These are phyloP conservation scores for Trifolium subterraneum DNA, from an alignment of 306 rosid genomes.

Conservation along the genomic window DNA sequence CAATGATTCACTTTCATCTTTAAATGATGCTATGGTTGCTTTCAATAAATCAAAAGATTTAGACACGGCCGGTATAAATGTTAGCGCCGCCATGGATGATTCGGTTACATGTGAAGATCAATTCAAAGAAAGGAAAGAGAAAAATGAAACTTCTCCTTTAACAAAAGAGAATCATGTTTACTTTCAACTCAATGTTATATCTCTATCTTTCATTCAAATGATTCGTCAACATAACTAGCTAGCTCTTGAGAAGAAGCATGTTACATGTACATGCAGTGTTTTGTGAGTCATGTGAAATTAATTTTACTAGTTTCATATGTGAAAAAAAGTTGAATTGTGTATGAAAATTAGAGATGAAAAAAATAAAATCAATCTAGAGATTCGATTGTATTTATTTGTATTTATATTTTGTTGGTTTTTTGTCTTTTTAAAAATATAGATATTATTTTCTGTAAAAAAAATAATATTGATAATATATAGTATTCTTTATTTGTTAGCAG, in stretches of 20 bases:
- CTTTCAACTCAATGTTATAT: conserved; percentile 52
- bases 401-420: background rate
- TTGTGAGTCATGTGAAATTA: background rate
- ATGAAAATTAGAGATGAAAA: background rate
- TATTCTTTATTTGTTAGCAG: conserved; percentile 2
- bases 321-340: background rate
- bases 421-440: background rate
- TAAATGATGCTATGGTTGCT: conserved; percentile 52
- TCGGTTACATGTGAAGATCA: conserved; percentile 70
- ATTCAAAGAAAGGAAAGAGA: conserved; percentile 57
- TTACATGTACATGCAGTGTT: background rate
- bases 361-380: background rate
- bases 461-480: background rate
- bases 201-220: conserved; percentile 58
- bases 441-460: background rate
- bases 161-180: conserved; percentile 47
- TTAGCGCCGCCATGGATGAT: conserved; percentile 58
- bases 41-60: conserved; percentile 47
- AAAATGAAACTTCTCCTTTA: conserved; percentile 55
- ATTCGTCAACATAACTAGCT: conserved; percentile 5
- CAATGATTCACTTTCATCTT: conserved; percentile 40
- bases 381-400: background rate
- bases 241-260: background rate
- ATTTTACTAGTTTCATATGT: conserved; percentile 9
- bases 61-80: background rate